Evolutionary conservation across 257 asterid genomes (phyloP), one percentile per base, ranked within the genome.

Genomic region (Leptodermis oblonga): DNA sequence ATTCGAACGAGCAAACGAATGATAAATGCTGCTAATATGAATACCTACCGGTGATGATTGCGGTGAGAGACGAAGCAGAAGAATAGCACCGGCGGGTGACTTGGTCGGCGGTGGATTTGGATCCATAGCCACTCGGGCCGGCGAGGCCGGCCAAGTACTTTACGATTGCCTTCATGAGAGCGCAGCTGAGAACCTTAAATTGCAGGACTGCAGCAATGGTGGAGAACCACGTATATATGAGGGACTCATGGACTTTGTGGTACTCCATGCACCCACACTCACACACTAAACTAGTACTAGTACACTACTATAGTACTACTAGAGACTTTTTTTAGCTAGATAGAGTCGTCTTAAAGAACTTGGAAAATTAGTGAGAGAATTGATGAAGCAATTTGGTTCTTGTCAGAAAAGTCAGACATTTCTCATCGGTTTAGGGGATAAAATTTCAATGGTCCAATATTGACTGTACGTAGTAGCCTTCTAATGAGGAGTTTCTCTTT

Each of bases 1-100:
- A n/a, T n/a, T n/a, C n/a, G n/a, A n/a, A n/a, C n/a, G n/a, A n/a
- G n/a, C n/a, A n/a, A n/a, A n/a, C n/a, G n/a, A n/a, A n/a, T n/a
- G n/a, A n/a, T n/a, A n/a, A n/a, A n/a, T n/a, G n/a, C n/a, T n/a
- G n/a, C n/a, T n/a, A n/a, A n/a, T n/a, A n/a, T n/a, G n/a, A n/a
- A n/a, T n/a, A 90, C 97, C 92, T 22, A 91, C 97, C 96, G 0
- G 97, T 92, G 83, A 92, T 86, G 2, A 92, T 87, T n/a, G 97
- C 97, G 65, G 96, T 89, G 78, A 86, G 95, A 5, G 72, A 12
- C 4, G 67, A 82, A 39, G 77, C 46, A 15, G 58, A 59, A 17
- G 37, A 62, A 54, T 73, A 68, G 22, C 73, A 83, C 69, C 83
- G 79, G 36, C 69, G 42, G 71, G 93, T 79, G 12, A 89, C 83